phyloP scores from a whole-genome alignment of 2,329 filamentous ascomycete genomes.

The Domatiomyces catenatus region DNA sequence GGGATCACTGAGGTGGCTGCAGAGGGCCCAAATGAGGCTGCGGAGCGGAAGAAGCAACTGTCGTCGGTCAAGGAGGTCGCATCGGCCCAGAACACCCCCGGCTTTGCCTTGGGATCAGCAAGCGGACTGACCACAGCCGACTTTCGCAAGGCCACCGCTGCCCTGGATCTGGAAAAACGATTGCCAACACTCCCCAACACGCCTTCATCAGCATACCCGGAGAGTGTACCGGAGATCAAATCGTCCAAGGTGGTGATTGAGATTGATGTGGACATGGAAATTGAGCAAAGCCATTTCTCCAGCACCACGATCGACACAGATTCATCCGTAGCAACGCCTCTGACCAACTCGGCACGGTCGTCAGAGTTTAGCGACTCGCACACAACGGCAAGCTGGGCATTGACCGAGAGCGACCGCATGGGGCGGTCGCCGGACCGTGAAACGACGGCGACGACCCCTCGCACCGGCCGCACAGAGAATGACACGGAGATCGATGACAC shows the following conservation, averaged over 20 bases:
- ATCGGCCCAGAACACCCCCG: constrained; percentile 16
- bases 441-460: neutral
- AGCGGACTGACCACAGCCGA: constrained; percentile 6
- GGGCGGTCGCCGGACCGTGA: neutral
- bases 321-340: constrained; percentile 1
- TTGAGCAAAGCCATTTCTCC: constrained; percentile 16
- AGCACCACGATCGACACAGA: constrained; percentile 15
- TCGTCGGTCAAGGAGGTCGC: constrained; percentile 15
- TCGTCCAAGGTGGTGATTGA: neutral
- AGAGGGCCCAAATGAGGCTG: constrained; percentile 1
- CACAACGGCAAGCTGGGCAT: constrained; percentile 8
- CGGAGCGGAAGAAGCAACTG: constrained; percentile 6
- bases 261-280: neutral
- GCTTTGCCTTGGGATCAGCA: constrained; percentile 13
- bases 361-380: neutral
- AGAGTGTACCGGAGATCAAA: constrained; percentile 4
- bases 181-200: constrained; percentile 32
- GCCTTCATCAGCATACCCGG: constrained; percentile 27
- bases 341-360: neutral
- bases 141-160: constrained; percentile 9
- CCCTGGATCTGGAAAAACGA: constrained; percentile 23
- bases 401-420: constrained; percentile 8
- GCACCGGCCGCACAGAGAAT: neutral
- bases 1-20: constrained; percentile 15
- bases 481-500: neutral